Evolutionary conservation across 2,329 filamentous ascomycete genomes (phyloP), one percentile per base, ranked within the genome.

Genomic region (Colletotrichum gigasporum): DNA sequence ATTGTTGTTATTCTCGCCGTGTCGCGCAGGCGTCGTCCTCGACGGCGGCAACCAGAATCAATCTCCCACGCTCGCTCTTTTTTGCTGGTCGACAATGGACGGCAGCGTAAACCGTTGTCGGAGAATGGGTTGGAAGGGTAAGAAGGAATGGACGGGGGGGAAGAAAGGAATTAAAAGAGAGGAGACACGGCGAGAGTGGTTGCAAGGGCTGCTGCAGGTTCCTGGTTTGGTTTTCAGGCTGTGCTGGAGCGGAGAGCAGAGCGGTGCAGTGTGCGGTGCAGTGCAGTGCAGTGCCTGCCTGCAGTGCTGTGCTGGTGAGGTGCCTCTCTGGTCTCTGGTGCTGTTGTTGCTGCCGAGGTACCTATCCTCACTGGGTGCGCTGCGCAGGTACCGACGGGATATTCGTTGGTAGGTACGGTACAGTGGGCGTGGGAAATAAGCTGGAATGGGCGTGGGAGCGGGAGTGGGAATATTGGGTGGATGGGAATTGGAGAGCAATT

Each of bases 161-260:
- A 59, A 52, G 41, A 55, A 48, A 22, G 56, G 57, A 55, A 55
- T 42, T 61, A 65, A 65, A 62, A 62, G 56, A 62, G 42, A 28
- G 39, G 54, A 39, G 37, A 41, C 28, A 32, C 22, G 32, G 24
- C 2, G 30, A 18, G 16, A 24, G n/a, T 20, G 3, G 37, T 50
- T 50, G 30, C 47, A 50, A 50, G 47, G 47, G 47, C 47, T 12
- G 30, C 47, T 51, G 47, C 47, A 51, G 47, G 47, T 35, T 34
- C 47, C 47, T 51, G 47, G 47, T 34, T 18, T 42, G 39, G 18
- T 35, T 18, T 10, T 35, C 16, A 22, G 28, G 18, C 30, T 34
- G n/a, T n/a, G n/a, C n/a, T n/a, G n/a, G n/a, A n/a, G n/a, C n/a
- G n/a, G n/a, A n/a, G n/a, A n/a, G n/a, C n/a, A n/a, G n/a, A n/a